These are phyloP conservation scores for Suhomyces terraborum DNA, from an alignment of 1,139 yeast species.

Conservation along the genomic window DNA sequence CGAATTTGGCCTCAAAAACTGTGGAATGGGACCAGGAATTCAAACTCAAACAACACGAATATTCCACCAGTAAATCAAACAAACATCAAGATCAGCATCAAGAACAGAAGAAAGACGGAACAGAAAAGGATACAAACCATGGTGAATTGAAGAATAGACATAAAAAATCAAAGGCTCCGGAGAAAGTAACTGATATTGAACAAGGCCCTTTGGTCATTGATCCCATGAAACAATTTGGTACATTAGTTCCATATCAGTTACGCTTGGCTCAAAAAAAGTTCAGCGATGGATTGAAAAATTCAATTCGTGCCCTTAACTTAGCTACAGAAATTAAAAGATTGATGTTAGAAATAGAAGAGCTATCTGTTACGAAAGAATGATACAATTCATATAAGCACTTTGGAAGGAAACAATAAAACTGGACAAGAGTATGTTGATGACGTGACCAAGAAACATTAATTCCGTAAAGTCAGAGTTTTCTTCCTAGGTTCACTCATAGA, in stretches of 20 bases:
- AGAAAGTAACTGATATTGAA: neutral
- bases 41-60: conserved; percentile 2
- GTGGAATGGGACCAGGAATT: conserved; percentile 3
- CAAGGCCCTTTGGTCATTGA: conserved; percentile 21
- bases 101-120: neutral
- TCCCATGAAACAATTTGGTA: conserved; percentile 55
- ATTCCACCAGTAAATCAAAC: conserved; percentile 1
- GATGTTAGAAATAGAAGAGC: conserved; percentile 9
- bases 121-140: conserved; percentile 1
- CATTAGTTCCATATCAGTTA: conserved; percentile 47
- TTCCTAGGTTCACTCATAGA: too few relatives aligned
- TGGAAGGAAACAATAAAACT: too few relatives aligned
- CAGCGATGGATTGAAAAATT: conserved; percentile 27
- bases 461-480: too few relatives aligned
- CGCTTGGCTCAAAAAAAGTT: conserved; percentile 44
- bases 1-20: conserved; percentile 25
- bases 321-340: conserved; percentile 22
- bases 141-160: neutral
- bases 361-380: too few relatives aligned
- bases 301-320: conserved; percentile 34
- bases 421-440: too few relatives aligned
- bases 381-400: neutral
- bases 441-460: too few relatives aligned
- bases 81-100: neutral
- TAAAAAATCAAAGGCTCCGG: conserved; percentile 5